Evolutionary conservation across 257 asterid species (phyloP), one percentile per base, ranked within the genome.

Genomic region (Petrea volubilis): DNA sequence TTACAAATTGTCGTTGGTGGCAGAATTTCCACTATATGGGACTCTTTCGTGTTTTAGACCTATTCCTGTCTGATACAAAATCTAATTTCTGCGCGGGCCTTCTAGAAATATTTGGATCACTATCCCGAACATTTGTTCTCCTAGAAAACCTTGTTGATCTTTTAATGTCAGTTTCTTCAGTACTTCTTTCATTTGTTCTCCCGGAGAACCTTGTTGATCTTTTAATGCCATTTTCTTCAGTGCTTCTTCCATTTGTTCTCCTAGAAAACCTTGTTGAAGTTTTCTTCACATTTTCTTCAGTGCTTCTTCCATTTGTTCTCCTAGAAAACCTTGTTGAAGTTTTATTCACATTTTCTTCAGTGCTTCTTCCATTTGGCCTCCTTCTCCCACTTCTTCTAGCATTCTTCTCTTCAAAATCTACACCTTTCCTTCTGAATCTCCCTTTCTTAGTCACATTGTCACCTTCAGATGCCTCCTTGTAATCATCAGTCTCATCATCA

Each of bases 181-280:
- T n/a, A n/a, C n/a, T n/a, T n/a, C n/a, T n/a, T n/a, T n/a, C 60
- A 65, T 59, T 46, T 25, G 23, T 24, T 28, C 75, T 68, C 8
- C 69, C 41, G 2, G 69, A 62, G 72, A 50, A 20, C 57, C 81
- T 81, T 60, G 33, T 65, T 8, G 89, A 74, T 56, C 73, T 84
- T 51, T 60, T 55, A n/a, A 33, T 68, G 20, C 9, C 73, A 27
- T 50, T 55, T 13, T 75, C 77, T 36, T 66, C 68, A 14, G 18
- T 34, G 40, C 59, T 68, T 52, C 88, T 76, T 53, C 77, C 72
- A 63, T 82, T 75, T 40, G 43, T 31, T 65, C 82, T 81, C 78
- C 74, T 63, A 49, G 64, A 55, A 68, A 63, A 65, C 75, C 81
- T 81, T 60, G 33, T 65, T 8, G 89, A 74, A 61, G 71, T 84